Evolutionary conservation across 345 rosid species (phyloP), one percentile per base, ranked within the genome.

Genomic region (Gossypium turneri): DNA sequence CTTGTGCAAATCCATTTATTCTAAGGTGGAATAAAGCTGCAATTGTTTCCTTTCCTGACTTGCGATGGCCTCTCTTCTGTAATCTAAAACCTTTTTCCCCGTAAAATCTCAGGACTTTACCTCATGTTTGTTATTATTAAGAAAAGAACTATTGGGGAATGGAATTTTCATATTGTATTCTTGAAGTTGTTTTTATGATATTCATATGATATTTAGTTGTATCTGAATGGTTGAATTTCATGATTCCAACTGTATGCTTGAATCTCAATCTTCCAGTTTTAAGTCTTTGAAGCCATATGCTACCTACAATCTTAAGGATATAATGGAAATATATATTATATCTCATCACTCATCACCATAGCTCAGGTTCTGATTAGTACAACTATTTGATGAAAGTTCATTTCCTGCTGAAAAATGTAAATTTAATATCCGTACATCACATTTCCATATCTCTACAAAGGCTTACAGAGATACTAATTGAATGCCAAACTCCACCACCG

Each of bases 1-100:
- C 74, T 69, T 64, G 43, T 77, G 62, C 9, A 20, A 58, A 76
- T 74, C 75, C 25, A 76, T 74, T 75, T 74, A 70, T 81, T 82
- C 57, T 58, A 72, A 70, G 62, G 29, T 73, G 73, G 77, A 82
- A 80, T 79, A 84, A 83, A 74, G 38, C 45, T 61, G 66, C 59
- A 52, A 56, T 80, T 73, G 38, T 76, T 81, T 70, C 73, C 76
- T 38, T 60, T 70, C 24, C 70, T 27, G 78, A 41, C 72, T 3
- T 1, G 73, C 69, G 41, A 73, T 24, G 15, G 7, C 22, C 50
- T 67, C 55, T 57, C 20, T 41, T 77, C 43, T 79, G 75, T 75
- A 80, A 74, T 64, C 72, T 75, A 59, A 56, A 44, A 12, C 34
- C 62, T 27, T 12, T 13, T n/a, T 19, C 2, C 25, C 24, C 77